A percentile compares a stretch with the other conserved stretches of the same genome.
These are phyloP conservation scores for Thoreauomyces humboldtii DNA, from an alignment of 192 early-diverging fungal genomes.

Conservation along the genomic window DNA sequence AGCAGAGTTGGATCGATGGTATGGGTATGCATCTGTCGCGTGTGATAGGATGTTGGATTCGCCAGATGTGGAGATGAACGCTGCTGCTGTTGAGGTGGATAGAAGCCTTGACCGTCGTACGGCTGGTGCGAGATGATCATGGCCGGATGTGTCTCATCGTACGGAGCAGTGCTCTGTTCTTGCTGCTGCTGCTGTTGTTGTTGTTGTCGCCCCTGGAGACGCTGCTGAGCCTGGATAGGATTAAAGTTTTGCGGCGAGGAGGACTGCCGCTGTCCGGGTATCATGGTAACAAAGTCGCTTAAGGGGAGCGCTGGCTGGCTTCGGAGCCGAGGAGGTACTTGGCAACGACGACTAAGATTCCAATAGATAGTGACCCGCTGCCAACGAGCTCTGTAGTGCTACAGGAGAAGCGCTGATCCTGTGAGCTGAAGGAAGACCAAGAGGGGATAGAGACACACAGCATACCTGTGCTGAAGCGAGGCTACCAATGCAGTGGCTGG, in stretches of 20 bases:
- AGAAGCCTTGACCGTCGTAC: not conserved
- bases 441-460: no score
- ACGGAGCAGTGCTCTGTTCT: not conserved
- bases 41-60: not conserved
- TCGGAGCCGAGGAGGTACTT: no score
- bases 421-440: no score
- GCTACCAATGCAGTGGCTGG: no score
- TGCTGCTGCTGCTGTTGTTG: constrained; percentile 5
- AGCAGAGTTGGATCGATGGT: constrained; percentile 5
- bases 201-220: no score
- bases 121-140: constrained; percentile 32
- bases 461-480: no score
- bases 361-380: no score
- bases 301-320: no score
- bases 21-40: constrained; percentile 22
- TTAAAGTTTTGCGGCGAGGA: not conserved
- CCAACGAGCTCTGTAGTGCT: no score
- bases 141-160: constrained; percentile 7
- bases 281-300: not conserved
- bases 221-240: not conserved
- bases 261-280: not conserved
- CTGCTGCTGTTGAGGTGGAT: constrained; percentile 5
- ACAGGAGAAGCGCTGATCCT: no score
- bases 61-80: not conserved
- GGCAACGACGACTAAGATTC: no score